phyloP scores from a whole-genome alignment of 1,284 basidiomycete species.

The Fomitopsis palustris region DNA sequence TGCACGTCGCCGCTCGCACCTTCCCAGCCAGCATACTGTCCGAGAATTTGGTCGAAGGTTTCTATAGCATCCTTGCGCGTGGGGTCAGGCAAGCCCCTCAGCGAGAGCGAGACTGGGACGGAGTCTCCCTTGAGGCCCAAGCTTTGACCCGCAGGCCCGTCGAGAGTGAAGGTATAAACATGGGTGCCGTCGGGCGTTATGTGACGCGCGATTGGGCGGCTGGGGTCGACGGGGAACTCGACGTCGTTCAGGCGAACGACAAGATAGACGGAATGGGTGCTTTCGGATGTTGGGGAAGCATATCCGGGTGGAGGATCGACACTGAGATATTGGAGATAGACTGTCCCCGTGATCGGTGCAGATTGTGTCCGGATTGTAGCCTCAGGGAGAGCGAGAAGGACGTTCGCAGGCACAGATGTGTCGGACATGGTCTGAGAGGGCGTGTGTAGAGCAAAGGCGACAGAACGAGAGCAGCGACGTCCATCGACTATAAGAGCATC shows the following conservation, averaged over 20 bases:
- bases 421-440: slow-evolving; percentile 14
- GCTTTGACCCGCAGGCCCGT: slow-evolving; percentile 9
- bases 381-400: slow-evolving; percentile 49
- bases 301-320: slow-evolving; percentile 24
- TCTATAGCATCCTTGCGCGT: slow-evolving; percentile 57
- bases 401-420: slow-evolving; percentile 39
- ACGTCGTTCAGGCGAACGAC: slow-evolving; percentile 55
- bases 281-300: neutral
- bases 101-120: slow-evolving; percentile 37
- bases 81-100: slow-evolving; percentile 28
- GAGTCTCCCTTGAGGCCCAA: slow-evolving; percentile 2
- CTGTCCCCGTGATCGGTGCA: slow-evolving; percentile 35
- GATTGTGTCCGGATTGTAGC: slow-evolving; percentile 37
- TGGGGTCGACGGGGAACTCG: slow-evolving; percentile 59
- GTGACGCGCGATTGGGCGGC: slow-evolving; percentile 36
- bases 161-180: slow-evolving; percentile 41
- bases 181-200: slow-evolving; percentile 34
- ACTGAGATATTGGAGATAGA: slow-evolving; percentile 56
- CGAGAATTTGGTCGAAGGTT: slow-evolving; percentile 65
- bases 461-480: neutral
- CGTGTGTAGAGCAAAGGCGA: no score
- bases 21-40: slow-evolving; percentile 55
- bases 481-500: neutral
- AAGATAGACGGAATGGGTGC: slow-evolving; percentile 50
- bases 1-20: neutral